Evolutionary conservation across 106 monocot genomes (phyloP).

Genomic region (Acanthochlamys bracteata): DNA sequence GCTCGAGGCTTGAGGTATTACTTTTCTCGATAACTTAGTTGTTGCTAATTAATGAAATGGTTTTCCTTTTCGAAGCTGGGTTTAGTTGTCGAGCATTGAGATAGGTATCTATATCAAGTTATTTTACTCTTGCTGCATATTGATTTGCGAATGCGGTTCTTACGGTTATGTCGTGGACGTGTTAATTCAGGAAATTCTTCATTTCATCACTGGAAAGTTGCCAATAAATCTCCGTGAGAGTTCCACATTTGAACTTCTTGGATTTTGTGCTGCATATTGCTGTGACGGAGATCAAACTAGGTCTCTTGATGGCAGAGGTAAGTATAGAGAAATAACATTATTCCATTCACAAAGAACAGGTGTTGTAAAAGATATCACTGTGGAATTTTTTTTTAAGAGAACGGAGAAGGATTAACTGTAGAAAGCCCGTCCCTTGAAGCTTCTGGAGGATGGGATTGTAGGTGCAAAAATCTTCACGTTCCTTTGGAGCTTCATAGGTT

Average conservation of each 20-base stretch:
- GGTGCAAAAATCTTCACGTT: constrained; percentile 20
- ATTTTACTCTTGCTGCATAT: neutral
- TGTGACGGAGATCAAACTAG: constrained; percentile 4
- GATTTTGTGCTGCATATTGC: constrained; percentile 21
- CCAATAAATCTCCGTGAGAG: constrained; percentile 37
- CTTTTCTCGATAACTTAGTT: too few relatives aligned
- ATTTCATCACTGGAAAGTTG: constrained; percentile 36
- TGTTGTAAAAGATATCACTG: neutral
- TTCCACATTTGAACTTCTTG: constrained; percentile 47
- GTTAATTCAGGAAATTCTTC: constrained; percentile 42
- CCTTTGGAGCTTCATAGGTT: constrained; percentile 19
- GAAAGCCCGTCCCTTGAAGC: neutral
- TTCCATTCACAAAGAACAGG: constrained; percentile 8
- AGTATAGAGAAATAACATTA: constrained; percentile 1
- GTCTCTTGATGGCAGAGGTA: neutral
- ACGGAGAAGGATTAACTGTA: constrained; percentile 8
- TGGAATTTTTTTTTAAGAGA: constrained; percentile 5
- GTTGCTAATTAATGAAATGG: too few relatives aligned
- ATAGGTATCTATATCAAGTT: too few relatives aligned
- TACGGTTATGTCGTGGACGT: neutral
- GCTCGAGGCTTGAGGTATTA: constrained; percentile 9
- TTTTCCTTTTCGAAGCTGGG: neutral
- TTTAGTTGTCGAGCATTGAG: too few relatives aligned
- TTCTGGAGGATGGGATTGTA: constrained; percentile 23
- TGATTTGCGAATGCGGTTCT: neutral